Evolutionary conservation across 2,329 filamentous ascomycete species (phyloP), one percentile per base, ranked within the genome.

Genomic region (Davidsoniella eucalypti): DNA sequence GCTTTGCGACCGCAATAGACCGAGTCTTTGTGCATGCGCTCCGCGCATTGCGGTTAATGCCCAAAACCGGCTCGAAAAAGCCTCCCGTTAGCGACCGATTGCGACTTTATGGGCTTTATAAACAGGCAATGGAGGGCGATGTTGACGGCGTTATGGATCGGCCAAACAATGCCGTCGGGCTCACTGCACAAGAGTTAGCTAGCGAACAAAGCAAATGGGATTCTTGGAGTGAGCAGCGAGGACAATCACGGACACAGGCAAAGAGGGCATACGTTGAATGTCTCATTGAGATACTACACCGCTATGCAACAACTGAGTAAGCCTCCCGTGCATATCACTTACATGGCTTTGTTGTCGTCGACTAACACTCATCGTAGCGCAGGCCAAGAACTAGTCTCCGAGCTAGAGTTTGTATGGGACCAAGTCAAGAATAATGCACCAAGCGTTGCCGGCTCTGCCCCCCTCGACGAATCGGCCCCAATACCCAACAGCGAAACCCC

Each of bases 371-470:
- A n/a, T 25, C 25, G 49, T 56, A 80, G 76, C 45, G 87, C 94
- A 62, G 87, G 87, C 6, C 76, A 82, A 53, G 88, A 94, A 65
- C 73, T 98, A 38, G 88, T 96, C 37, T 74, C 80, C 8, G 92
- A 98, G 64, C 76, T 98, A n/a, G 92, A 98, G 66, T 98, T 96
- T 59, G 90, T 98, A 38, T 98, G 92, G 92, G 87, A 95, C 58
- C 92, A 96, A 64, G 90, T 98, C 58, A 94, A 92, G 64, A 83
- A 82, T 57, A 95, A 90, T 59, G 77, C 78, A 9, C 78, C 82
- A 3, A 77, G 75, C 16, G 79, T 81, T 37, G 67, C 79, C 38
- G 63, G 73, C 39, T 72, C 74, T 9, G 76, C 72, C 1, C 71
- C 73, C n/a, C 69, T 72, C 55, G 66, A 67, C 23, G 64, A 52